These are phyloP conservation scores for Dictyostelium firmibasis DNA, from an alignment of 78 protist genomes.

Conservation along the genomic window DNA sequence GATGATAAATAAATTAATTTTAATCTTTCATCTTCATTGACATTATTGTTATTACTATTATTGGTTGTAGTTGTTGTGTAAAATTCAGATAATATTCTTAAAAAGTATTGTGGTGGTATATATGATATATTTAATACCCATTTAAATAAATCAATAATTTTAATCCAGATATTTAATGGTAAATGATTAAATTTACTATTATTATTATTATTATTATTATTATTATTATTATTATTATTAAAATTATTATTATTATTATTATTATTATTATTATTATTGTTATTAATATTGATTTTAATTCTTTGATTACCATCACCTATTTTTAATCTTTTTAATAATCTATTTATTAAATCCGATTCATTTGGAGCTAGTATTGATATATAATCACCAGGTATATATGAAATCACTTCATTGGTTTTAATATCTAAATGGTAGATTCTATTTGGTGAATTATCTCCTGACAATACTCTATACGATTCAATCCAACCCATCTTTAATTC, in stretches of 20 bases:
- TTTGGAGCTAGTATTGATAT: constrained; percentile 23
- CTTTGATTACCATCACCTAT: not conserved
- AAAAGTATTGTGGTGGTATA: constrained; percentile 53
- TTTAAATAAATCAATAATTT: constrained; percentile 28
- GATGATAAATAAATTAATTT: constrained; percentile 34
- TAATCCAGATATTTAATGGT: not conserved
- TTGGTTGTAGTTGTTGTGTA: not conserved
- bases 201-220: not conserved
- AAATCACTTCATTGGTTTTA: not conserved
- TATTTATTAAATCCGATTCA: not conserved
- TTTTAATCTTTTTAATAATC: constrained; percentile 18
- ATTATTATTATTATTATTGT: not conserved
- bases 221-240: not conserved
- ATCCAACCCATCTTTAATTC: not conserved
- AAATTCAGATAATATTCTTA: constrained; percentile 8
- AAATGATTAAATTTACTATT: not conserved
- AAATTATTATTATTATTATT: not conserved
- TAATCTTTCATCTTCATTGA: constrained; percentile 1
- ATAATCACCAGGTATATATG: constrained; percentile 59
- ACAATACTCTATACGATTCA: not conserved
- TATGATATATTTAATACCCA: constrained; percentile 34
- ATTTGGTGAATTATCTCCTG: constrained; percentile 29
- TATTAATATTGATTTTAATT: not conserved
- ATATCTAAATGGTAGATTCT: constrained; percentile 30
- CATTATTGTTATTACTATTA: not conserved